Evolutionary conservation across 2,329 filamentous ascomycete genomes (phyloP), one percentile per base, ranked within the genome.

Genomic region (Microdochium bolleyi): DNA sequence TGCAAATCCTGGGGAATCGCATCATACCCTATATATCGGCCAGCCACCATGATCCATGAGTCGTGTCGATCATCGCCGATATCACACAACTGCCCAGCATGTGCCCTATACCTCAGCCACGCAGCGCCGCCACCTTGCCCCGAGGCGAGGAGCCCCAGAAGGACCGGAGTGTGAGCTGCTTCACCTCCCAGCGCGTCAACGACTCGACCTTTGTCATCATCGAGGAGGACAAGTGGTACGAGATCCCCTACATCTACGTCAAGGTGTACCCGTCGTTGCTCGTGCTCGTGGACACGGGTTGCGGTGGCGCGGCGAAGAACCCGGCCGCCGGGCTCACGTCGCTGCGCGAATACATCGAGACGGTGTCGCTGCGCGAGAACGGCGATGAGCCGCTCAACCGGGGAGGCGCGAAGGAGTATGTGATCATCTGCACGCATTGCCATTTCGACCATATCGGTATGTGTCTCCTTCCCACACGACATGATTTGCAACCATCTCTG

Each of bases 201-300:
- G 7, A 34, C 2, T 65, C 73, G 1, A 76, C 74, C 0, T 76
- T 75, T 55, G 59, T 71, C 9, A 63, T 77, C 22, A 59, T 65
- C 16, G 73, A 77, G 58, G 65, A 72, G 53, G 74, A 77, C 58
- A 61, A 60, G 25, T 76, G 66, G 56, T 55, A 57, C 49, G 73
- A 76, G 55, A 64, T 67, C 34, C 74, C 74, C 2, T 63, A 72
- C 54, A 74, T 77, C n/a, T 77, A 75, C 55, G 68, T 66, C 49
- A 76, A 76, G 55, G 38, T 73, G 2, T 70, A 68, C 53, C 62
- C 64, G 3, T 55, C 64, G 0, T 53, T 69, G 24, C 50, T 76
- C 13, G 59, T 76, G 2, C 58, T 76, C 2, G 68, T 69, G 14
- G 74, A 77, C 53, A 75, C 73, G 3, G 74, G 74, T n/a, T 75